These are phyloP conservation scores for Acacia concinna DNA, from an alignment of 331 rosid species.

Conservation along the genomic window DNA sequence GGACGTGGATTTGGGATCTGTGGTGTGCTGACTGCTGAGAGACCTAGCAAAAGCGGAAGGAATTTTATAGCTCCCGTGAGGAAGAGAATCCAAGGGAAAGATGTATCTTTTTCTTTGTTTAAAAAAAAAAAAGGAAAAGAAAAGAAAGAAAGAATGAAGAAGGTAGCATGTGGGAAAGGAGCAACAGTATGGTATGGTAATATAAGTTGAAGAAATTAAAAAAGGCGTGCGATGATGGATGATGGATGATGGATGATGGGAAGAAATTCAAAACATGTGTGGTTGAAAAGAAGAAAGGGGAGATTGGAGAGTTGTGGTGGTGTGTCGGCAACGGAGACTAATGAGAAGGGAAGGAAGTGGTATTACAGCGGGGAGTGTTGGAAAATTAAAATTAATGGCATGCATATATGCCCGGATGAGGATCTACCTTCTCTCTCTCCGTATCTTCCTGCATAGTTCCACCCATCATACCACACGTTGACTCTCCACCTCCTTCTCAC, in stretches of 20 bases:
- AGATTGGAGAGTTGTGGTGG: not conserved
- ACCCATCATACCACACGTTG: conserved; percentile 39
- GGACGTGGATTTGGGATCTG: no score
- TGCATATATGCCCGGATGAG: no score
- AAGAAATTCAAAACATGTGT: not conserved
- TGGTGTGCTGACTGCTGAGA: no score
- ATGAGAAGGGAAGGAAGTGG: not conserved
- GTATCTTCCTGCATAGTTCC: not conserved
- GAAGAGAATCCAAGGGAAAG: no score
- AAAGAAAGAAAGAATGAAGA: not conserved
- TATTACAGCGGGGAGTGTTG: conserved; percentile 21
- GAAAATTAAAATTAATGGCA: no score
- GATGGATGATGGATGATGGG: not conserved
- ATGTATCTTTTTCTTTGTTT: no score
- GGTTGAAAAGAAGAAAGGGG: conserved; percentile 10
- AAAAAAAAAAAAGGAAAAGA: no score
- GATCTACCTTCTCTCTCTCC: conserved; percentile 30
- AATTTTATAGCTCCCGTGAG: no score
- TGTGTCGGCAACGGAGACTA: conserved; percentile 19
- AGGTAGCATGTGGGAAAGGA: conserved; percentile 25
- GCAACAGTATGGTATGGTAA: not conserved
- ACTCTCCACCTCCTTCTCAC: no score
- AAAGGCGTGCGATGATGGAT: not conserved
- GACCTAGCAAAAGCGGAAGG: no score
- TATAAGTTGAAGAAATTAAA: no score